phyloP scores from a whole-genome alignment of 2,329 filamentous ascomycete genomes.

The Epichloe scottii region DNA sequence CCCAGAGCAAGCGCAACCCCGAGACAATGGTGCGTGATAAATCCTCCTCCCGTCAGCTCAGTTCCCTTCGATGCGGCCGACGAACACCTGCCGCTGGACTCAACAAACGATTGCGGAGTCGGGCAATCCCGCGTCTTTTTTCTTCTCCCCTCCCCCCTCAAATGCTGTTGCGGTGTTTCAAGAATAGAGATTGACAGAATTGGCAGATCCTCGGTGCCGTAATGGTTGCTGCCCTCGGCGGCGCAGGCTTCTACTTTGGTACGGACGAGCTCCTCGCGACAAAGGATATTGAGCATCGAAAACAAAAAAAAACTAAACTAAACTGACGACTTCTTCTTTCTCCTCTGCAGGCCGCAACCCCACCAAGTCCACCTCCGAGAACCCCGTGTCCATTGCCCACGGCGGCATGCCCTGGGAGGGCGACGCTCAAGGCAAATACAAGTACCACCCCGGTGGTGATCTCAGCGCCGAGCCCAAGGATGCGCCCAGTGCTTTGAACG shows the following conservation, averaged over 20 bases:
- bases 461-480: conserved; percentile 63
- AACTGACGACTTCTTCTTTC: not conserved
- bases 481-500: conserved; percentile 90
- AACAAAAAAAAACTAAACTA: no score
- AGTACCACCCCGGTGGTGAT: conserved; percentile 81
- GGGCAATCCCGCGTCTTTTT: no score
- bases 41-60: conserved; percentile 11
- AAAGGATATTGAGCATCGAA: no score
- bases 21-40: conserved; percentile 32
- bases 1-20: conserved; percentile 44
- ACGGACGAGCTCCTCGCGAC: conserved; percentile 15
- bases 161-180: not conserved
- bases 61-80: not conserved
- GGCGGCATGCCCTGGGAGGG: conserved; percentile 88
- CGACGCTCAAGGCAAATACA: conserved; percentile 53
- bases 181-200: not conserved
- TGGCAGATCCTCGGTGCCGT: conserved; percentile 74
- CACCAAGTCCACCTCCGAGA: conserved; percentile 74
- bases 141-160: no score
- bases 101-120: no score
- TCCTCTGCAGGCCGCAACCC: conserved; percentile 58
- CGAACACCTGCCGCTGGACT: not conserved
- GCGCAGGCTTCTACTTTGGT: conserved; percentile 87
- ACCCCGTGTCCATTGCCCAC: conserved; percentile 58
- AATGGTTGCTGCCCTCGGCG: conserved; percentile 77